Conservation (phyloP, 768 basidiomycete genomes). For the Xerocomus potaroensis region DNA sequence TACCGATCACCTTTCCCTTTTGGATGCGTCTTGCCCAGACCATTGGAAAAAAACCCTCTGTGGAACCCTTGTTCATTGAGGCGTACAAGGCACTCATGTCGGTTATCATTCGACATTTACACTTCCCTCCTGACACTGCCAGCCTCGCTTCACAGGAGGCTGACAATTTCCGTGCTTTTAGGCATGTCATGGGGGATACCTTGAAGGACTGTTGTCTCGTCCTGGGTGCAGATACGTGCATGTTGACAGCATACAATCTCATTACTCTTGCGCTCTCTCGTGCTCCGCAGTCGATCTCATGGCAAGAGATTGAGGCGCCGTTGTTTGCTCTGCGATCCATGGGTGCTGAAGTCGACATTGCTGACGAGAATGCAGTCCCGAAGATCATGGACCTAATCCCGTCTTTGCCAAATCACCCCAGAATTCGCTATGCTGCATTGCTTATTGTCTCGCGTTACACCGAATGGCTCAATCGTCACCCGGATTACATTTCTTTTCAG, state of each 20-base stretch:
- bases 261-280: constrained; percentile 71
- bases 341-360: constrained; percentile 87
- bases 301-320: constrained; percentile 98
- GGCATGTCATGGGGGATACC: constrained; percentile 98
- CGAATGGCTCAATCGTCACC: constrained; percentile 91
- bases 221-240: constrained; percentile 80
- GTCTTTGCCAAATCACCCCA: constrained; percentile 81
- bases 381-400: constrained; percentile 96
- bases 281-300: constrained; percentile 54
- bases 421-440: constrained; percentile 91
- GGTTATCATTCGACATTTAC: constrained; percentile 85
- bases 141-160: constrained; percentile 76
- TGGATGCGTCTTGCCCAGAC: constrained; percentile 97
- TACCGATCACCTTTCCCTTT: constrained; percentile 96
- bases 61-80: constrained; percentile 73
- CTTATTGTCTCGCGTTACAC: constrained; percentile 95
- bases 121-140: constrained; percentile 75
- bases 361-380: constrained; percentile 83
- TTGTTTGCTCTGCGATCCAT: constrained; percentile 97
- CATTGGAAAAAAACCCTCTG: constrained; percentile 69
- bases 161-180: constrained; percentile 91
- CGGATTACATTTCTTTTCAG: constrained; percentile 79
- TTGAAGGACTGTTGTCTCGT: constrained; percentile 98
- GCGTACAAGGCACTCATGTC: constrained; percentile 82
- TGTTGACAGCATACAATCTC: constrained; percentile 75